Evolutionary conservation across 805 yeast species (phyloP).

Genomic region (Pichia deserticola): DNA sequence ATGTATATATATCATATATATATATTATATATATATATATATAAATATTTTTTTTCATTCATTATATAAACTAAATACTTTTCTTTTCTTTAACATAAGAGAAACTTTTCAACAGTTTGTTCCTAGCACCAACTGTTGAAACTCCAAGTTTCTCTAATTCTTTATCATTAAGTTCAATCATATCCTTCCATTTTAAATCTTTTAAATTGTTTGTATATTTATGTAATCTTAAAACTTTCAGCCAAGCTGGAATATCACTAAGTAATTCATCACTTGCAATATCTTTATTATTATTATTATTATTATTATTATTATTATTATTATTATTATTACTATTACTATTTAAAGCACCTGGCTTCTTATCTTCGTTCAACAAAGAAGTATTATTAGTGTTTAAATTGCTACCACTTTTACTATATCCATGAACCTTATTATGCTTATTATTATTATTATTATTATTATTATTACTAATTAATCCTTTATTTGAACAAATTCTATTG

Average conservation of each 20-base stretch:
- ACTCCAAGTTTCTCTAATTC: conserved; percentile 77
- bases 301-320: background rate
- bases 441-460: conserved; percentile 7
- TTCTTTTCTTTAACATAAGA: conserved; percentile 60
- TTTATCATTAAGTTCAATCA: conserved; percentile 63
- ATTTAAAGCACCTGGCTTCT: background rate
- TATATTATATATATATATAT: too few species aligned
- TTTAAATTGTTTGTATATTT: conserved; percentile 84
- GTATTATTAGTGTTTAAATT: background rate
- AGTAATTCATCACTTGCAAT: conserved; percentile 49
- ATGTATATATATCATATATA: too few species aligned
- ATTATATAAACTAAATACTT: background rate
- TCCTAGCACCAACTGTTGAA: conserved; percentile 89
- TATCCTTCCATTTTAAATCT: conserved; percentile 68
- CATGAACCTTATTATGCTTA: background rate
- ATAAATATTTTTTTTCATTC: too few species aligned
- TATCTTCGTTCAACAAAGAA: background rate
- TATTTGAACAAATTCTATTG: conserved; percentile 5
- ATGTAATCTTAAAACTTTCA: conserved; percentile 81
- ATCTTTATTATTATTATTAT: conserved; percentile 22
- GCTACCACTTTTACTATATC: background rate
- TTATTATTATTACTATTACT: background rate
- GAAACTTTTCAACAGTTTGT: conserved; percentile 88
- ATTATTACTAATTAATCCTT: background rate
- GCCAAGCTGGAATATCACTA: conserved; percentile 84